Evolutionary conservation across 768 basidiomycete species (phyloP).

Genomic region (Phylloporus arenicola): DNA sequence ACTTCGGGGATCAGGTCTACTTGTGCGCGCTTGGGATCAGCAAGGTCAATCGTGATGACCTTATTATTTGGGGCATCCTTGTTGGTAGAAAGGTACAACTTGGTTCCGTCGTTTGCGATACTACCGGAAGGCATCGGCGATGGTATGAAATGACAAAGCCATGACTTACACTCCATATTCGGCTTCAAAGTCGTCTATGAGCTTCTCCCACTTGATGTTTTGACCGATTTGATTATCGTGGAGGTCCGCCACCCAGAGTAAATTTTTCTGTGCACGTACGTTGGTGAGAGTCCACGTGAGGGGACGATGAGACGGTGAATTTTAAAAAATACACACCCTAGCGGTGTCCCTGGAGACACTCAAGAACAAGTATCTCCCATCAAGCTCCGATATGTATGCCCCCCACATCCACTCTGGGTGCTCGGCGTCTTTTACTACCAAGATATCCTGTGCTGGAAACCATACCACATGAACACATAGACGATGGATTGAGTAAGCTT

Average conservation of each 20-base stretch:
- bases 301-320: not conserved
- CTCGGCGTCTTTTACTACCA: conserved; percentile 58
- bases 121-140: conserved; percentile 31
- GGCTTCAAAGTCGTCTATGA: conserved; percentile 64
- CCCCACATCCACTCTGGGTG: conserved; percentile 65
- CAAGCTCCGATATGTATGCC: conserved; percentile 49
- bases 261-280: conserved; percentile 53
- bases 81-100: conserved; percentile 63
- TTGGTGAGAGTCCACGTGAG: not conserved
- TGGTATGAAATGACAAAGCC: not conserved
- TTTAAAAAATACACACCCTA: conserved; percentile 38
- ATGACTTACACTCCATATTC: conserved; percentile 57
- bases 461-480: conserved; percentile 2
- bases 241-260: conserved; percentile 70
- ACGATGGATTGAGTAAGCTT: not conserved
- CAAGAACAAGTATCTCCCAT: conserved; percentile 60
- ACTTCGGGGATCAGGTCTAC: conserved; percentile 67
- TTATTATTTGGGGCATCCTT: conserved; percentile 61
- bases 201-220: conserved; percentile 67
- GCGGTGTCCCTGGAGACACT: conserved; percentile 56
- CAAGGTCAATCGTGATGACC: conserved; percentile 58
- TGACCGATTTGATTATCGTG: conserved; percentile 52
- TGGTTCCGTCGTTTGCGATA: conserved; percentile 57
- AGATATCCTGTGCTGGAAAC: conserved; percentile 55
- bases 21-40: conserved; percentile 41